Evolutionary conservation across 345 rosid species (phyloP).

Genomic region (Ceriops decandra): DNA sequence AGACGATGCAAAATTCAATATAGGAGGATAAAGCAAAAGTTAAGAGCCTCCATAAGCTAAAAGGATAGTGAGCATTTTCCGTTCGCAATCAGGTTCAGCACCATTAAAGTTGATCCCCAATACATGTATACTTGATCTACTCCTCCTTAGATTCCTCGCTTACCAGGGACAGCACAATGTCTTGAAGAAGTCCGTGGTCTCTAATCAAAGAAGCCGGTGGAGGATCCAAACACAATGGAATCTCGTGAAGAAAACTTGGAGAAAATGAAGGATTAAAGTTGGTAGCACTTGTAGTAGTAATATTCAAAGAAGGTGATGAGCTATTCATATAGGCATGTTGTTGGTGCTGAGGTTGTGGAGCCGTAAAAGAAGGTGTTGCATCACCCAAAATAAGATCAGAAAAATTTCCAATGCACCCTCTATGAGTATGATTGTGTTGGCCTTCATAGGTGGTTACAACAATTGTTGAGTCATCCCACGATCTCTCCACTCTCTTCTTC

Average conservation of each 20-base stretch:
- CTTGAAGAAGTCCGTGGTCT: constrained; percentile 91
- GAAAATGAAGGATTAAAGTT: constrained; percentile 27
- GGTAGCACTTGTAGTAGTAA: constrained; percentile 20
- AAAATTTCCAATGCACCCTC: constrained; percentile 51
- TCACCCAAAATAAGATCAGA: constrained; percentile 16
- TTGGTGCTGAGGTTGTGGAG: constrained; percentile 46
- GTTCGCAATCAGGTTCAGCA: background rate
- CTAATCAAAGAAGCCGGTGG: constrained; percentile 34
- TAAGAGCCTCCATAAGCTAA: constrained; percentile 16
- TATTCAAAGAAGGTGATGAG: constrained; percentile 34
- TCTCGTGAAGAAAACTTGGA: constrained; percentile 31
- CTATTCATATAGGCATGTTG: constrained; percentile 33
- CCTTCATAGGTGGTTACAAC: constrained; percentile 98
- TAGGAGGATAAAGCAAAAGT: constrained; percentile 22
- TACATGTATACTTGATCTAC: background rate
- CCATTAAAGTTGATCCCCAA: constrained; percentile 8
- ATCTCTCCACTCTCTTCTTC: constrained; percentile 98
- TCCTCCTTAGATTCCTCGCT: constrained; percentile 40
- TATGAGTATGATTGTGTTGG: constrained; percentile 73
- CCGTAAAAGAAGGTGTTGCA: constrained; percentile 35
- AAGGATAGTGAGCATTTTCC: constrained; percentile 13
- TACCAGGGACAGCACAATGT: constrained; percentile 77
- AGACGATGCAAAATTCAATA: background rate
- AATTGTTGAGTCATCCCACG: constrained; percentile 64
- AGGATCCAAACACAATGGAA: constrained; percentile 15